Evolutionary conservation across 139 green algal genomes (phyloP).

Genomic region (Tetraselmis chui): DNA sequence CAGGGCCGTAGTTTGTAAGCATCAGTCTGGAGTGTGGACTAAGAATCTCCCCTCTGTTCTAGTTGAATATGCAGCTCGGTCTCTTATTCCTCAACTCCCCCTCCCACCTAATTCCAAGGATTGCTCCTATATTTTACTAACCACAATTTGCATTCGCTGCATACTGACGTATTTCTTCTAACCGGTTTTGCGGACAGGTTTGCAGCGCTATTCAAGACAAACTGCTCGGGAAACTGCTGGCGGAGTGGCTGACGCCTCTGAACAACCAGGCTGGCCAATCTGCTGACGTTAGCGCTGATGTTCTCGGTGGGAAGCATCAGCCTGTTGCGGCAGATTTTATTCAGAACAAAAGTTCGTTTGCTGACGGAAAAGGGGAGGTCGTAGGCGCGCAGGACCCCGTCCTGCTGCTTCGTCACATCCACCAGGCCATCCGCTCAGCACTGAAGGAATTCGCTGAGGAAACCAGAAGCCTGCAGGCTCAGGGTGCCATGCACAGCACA

Average conservation of each 20-base stretch:
- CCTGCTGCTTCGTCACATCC: constrained; percentile 63
- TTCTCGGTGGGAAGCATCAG: no score
- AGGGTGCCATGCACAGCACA: neutral
- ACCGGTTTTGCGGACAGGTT: no score
- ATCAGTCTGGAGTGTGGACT: no score
- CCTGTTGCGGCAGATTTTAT: neutral
- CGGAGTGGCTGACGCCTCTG: neutral
- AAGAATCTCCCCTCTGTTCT: no score
- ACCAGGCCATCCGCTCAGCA: constrained; percentile 67
- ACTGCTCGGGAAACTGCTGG: neutral
- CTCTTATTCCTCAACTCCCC: no score
- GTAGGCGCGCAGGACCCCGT: constrained; percentile 13
- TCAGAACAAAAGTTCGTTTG: neutral
- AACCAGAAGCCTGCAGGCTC: constrained; percentile 33
- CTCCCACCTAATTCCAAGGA: no score
- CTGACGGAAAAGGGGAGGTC: neutral
- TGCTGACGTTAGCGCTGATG: no score
- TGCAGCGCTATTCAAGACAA: neutral
- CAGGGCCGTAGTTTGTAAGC: no score
- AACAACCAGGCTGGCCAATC: neutral
- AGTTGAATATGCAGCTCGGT: no score
- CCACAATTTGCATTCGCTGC: no score
- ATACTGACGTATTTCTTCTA: no score
- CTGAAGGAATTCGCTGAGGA: constrained; percentile 72
- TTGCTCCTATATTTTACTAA: no score